Percentiles rank a stretch among this genome's conserved stretches.
Evolutionary conservation across 2,329 filamentous ascomycete species (phyloP).

Genomic region (Leptographium flavum): DNA sequence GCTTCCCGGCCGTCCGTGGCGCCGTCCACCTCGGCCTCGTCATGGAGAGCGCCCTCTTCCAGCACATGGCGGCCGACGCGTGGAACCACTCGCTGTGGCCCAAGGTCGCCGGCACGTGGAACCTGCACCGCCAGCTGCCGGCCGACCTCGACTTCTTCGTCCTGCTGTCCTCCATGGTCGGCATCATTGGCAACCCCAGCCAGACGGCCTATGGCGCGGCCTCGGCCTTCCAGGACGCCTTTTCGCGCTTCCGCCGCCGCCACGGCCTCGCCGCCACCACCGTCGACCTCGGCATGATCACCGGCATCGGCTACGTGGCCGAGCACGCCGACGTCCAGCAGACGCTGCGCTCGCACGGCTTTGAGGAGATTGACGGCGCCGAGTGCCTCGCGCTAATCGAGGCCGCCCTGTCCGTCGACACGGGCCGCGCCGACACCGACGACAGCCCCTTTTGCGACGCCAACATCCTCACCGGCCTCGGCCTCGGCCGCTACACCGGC

Average conservation of each 20-base stretch:
- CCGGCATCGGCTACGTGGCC: slow-evolving; percentile 18
- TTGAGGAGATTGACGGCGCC: slow-evolving; percentile 9
- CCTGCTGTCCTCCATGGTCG: slow-evolving; percentile 19
- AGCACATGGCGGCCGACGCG: slow-evolving; percentile 8
- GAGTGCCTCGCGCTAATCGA: slow-evolving; percentile 13
- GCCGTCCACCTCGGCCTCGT: slow-evolving; percentile 10
- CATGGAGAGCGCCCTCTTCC: slow-evolving; percentile 11
- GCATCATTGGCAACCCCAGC: slow-evolving; percentile 20
- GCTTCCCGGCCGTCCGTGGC: slow-evolving; percentile 9
- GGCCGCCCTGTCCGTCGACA: slow-evolving; percentile 8
- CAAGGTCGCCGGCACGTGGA: slow-evolving; percentile 25
- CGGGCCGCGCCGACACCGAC: background rate
- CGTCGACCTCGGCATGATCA: slow-evolving; percentile 25
- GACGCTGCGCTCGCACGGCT: slow-evolving; percentile 11
- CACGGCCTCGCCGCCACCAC: slow-evolving; percentile 20
- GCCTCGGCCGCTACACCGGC: slow-evolving; percentile 9
- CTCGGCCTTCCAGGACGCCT: slow-evolving; percentile 26
- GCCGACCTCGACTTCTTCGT: slow-evolving; percentile 22
- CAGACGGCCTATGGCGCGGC: slow-evolving; percentile 27
- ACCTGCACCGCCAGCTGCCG: slow-evolving; percentile 19
- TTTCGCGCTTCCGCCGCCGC: slow-evolving; percentile 20
- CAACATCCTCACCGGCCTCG: slow-evolving; percentile 12
- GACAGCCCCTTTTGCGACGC: background rate
- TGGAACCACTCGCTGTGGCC: slow-evolving; percentile 10
- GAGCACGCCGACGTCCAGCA: slow-evolving; percentile 11